Conservation (phyloP, 495 filamentous ascomycete species). For the Rhizodiscina lignyota region DNA sequence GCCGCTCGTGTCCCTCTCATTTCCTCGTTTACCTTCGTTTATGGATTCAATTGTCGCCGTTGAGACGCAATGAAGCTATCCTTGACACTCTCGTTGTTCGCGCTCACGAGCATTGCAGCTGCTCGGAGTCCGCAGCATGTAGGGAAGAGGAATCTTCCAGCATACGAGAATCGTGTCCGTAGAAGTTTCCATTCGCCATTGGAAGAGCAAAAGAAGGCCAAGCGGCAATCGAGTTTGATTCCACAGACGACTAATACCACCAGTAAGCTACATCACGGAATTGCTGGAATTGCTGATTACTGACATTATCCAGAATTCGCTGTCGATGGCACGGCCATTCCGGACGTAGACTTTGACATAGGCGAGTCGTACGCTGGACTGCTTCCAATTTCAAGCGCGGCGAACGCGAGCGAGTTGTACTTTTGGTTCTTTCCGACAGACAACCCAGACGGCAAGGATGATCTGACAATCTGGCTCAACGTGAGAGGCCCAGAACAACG, state of each 20-base stretch:
- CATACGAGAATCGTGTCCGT: conserved; percentile 1
- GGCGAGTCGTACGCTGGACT: conserved; percentile 26
- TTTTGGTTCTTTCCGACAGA: conserved; percentile 25
- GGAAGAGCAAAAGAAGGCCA: conserved; percentile 1
- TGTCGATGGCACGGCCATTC: conserved; percentile 23
- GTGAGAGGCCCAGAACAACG: conserved; percentile 4
- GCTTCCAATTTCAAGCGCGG: conserved; percentile 17
- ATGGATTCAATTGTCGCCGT: no score
- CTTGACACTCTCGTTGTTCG: conserved; percentile 10
- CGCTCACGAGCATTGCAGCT: conserved; percentile 12
- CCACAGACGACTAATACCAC: not conserved
- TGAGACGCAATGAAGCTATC: no score
- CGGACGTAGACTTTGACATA: conserved; percentile 25
- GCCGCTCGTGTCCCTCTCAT: no score
- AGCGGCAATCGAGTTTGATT: conserved; percentile 1
- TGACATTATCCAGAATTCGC: no score
- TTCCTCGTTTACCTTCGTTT: no score
- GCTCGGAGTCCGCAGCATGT: conserved; percentile 14
- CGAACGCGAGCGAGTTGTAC: conserved; percentile 19
- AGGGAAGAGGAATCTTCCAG: conserved; percentile 6
- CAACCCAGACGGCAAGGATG: conserved; percentile 15
- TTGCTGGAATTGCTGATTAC: no score
- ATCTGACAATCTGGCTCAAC: conserved; percentile 25
- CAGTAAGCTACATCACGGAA: conserved; percentile 5
- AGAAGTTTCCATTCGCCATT: not conserved